Evolutionary conservation across 225 moss, liverwort and hornwort genomes (phyloP), one percentile per base, ranked within the genome.

Genomic region (Bryum argenteum): DNA sequence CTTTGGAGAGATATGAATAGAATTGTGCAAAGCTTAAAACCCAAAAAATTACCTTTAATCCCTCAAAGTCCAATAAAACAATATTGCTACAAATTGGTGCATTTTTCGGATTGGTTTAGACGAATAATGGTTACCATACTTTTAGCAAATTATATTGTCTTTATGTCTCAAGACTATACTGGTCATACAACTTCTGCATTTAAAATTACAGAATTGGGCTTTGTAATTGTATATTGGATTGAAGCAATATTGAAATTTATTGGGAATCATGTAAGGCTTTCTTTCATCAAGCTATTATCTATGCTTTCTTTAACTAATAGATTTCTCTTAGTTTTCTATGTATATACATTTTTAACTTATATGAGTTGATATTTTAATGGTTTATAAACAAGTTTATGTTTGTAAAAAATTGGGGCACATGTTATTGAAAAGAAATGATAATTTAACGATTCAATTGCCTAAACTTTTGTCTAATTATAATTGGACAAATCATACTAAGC

Each of bases 1-100:
- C 66, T 97, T 42, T 97, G 93, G 94, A 70, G 97, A 43, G 97
- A 97, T 50, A 94, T 91, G 77, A 97, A 97, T 66, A 84, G 97
- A n/a, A 82, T 97, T 61, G 89, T 80, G n/a, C 97, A 94, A 71
- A 84, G 90, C 67, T 79, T 97, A 3, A 70, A 24, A 8, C 90
- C 97, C 1, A 79, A 26, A 24, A 82, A 83, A 2, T 50, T 89
- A 54, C 83, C 89, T 10, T 76, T 60, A 59, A 51, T 82, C 41
- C 78, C 85, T 0, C 0, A 0, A 24, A 41, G 70, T 42, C 0
- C 13, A 17, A 1, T 75, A 0, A 73, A 74, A 22, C 19, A 1
- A 9, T 5, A 12, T 8, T 94, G 94, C 63, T 87, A 82, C 33
- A 76, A 0, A 58, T 2, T 92, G 26, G 59, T 73, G 62, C 88